Evolutionary conservation across 805 yeast genomes (phyloP), one percentile per base, ranked within the genome.

Genomic region (Monosporozyma servazzii): DNA sequence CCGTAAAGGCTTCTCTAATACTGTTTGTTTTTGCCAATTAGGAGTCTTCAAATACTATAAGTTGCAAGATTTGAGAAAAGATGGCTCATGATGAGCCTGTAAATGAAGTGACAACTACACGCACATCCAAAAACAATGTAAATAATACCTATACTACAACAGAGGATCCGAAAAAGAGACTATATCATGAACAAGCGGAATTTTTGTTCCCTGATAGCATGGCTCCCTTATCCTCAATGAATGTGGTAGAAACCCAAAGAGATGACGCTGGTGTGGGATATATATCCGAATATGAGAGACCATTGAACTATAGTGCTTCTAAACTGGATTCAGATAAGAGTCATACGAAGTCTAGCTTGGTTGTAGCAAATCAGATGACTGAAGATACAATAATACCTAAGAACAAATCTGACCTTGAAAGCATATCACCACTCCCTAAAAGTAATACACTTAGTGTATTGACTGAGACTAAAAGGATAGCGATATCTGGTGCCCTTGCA

Each of bases 401-500:
- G 17, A 15, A 15, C 15, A 15, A 13, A 15, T 33, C 37, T 33
- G 15, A n/a, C 15, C 17, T 6, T 15, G 37, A 33, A 15, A 33
- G 18, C 17, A 33, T 33, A 33, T 33, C 17, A 15, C 8, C 20
- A 13, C 37, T 13, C 4, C 17, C 37, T 15, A 33, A 7, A 15
- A 3, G 4, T 7, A 33, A 3, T 15, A 33, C 37, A 33, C 17
- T 3, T 33, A 33, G 37, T 33, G 17, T 8, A 8, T 18, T 45
- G 21, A 69, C 75, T 5, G 73, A 74, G 5, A 69, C 75, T 6
- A 81, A 83, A 59, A 75, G 88, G 36, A 81, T 86, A 13, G 93
- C 98, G 6, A 59, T 86, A 0, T 79, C 96, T 1, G 99, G 99
- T 0, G 97, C 97, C 0, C 68, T 88, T n/a, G 88, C 97, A 0